Base-by-base conservation (phyloP, 768 basidiomycete genomes). In the Mrakia blollopis region DNA sequence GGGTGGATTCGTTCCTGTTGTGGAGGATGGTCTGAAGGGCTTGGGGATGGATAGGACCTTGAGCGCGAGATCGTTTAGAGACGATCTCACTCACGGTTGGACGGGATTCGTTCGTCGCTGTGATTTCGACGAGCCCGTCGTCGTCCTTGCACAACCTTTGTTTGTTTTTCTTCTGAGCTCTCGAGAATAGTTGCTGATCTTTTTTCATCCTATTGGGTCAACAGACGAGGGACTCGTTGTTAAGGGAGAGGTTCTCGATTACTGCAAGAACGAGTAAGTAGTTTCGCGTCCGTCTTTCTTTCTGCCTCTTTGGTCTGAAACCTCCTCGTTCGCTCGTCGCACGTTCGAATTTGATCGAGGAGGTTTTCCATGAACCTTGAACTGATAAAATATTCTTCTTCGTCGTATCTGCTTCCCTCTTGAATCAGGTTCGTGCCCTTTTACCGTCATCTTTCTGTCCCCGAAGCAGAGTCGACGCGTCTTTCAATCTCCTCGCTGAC, bases 191-290 rank as follows among this genome's bases (percentile, higher is more conserved):
- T 30, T 39, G 11, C 50, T 30, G 32, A 65, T 39, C 35, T 18
- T 3, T 7, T 18, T 65, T 62, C 61, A 9, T 13, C 47, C 61
- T 21, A n/a, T 44, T 23, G 28, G 57, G 8, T 23, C 61, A 35
- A 10, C 77, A 82, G 82, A 78, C 77, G 69, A 73, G 50, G 61
- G 72, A 70, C 76, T 80, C 75, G 79, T 83, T 62, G 79, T 79
- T 44, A 78, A 79, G 30, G 82, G 82, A 10, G 65, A 57, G 28
- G 77, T 83, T 74, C 80, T 81, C 74, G 82, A 83, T 72, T 83
- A 79, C 77, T 80, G 79, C 68, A 78, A 80, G 65, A 80, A 62
- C 28, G 61, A 63, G 54, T 57, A 9, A 57, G 57, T 57, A 3
- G 50, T 25, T n/a, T 5, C 21, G 10, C 25, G 9, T 57, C 57